Conservation (phyloP, 768 basidiomycete genomes). For the Pleurotus sapidus region DNA sequence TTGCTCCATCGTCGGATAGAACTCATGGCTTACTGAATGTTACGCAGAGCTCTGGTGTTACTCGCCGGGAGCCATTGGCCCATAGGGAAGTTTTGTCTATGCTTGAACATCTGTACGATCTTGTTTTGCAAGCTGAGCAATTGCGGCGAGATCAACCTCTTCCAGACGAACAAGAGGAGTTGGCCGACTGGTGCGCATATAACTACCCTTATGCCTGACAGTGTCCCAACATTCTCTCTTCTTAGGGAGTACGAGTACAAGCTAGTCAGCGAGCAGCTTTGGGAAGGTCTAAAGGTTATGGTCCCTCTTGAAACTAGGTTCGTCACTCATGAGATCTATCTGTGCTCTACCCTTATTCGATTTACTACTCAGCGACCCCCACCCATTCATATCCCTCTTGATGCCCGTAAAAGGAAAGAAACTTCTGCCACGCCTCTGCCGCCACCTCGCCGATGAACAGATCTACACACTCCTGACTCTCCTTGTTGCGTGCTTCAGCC, state of each 20-base stretch:
- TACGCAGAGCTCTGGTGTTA: slow-evolving; percentile 54
- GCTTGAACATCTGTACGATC: slow-evolving; percentile 84
- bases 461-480: slow-evolving; percentile 88
- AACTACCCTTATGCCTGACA: background rate
- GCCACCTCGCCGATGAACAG: slow-evolving; percentile 74
- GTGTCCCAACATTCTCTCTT: background rate
- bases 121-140: slow-evolving; percentile 83
- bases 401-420: slow-evolving; percentile 90
- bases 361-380: slow-evolving; percentile 64
- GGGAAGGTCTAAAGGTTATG: slow-evolving; percentile 82
- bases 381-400: slow-evolving; percentile 94
- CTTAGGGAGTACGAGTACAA: slow-evolving; percentile 58
- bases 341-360: background rate
- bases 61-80: slow-evolving; percentile 71
- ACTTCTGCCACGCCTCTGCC: slow-evolving; percentile 83
- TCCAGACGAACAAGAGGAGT: slow-evolving; percentile 51
- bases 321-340: background rate
- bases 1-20: background rate
- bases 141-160: slow-evolving; percentile 74
- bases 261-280: slow-evolving; percentile 64
- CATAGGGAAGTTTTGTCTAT: slow-evolving; percentile 75
- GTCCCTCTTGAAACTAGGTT: slow-evolving; percentile 95
- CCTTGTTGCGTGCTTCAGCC: slow-evolving; percentile 90
- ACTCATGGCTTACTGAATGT: background rate
- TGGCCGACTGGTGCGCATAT: slow-evolving; percentile 41